Evolutionary conservation across 352 stramenopile genomes (phyloP).

Genomic region (Halophytophthora polymorphica): DNA sequence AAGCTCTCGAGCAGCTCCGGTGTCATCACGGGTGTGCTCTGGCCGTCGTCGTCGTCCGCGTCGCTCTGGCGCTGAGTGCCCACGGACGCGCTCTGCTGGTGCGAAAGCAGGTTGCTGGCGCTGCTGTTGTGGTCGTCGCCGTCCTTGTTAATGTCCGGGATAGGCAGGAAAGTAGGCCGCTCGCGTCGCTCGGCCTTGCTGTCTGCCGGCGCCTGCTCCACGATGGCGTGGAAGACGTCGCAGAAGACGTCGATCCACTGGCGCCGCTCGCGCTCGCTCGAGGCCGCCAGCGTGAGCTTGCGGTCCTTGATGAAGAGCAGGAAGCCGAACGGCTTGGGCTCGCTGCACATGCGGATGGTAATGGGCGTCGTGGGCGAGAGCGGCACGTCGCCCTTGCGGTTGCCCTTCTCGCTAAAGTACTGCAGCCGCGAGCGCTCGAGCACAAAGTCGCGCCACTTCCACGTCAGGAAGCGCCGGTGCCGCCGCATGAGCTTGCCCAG

Average conservation of each 20-base stretch:
- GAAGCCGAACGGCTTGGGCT: constrained; percentile 73
- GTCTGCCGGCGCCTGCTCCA: constrained; percentile 47
- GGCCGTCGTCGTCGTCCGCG: constrained; percentile 1
- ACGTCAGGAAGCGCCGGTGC: constrained; percentile 75
- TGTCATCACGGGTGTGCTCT: constrained; percentile 18
- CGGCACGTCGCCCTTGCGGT: constrained; percentile 69
- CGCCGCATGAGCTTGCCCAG: constrained; percentile 74
- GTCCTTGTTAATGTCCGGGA: constrained; percentile 47
- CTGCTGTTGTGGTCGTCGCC: constrained; percentile 21
- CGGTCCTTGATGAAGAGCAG: constrained; percentile 77
- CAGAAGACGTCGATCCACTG: constrained; percentile 82
- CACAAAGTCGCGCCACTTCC: constrained; percentile 83
- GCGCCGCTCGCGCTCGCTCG: constrained; percentile 63
- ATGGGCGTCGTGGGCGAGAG: constrained; percentile 64
- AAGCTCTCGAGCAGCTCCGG: constrained; percentile 27
- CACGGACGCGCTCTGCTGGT: constrained; percentile 12
- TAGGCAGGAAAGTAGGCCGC: constrained; percentile 64
- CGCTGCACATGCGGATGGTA: constrained; percentile 60
- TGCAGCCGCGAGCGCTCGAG: constrained; percentile 65
- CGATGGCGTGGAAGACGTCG: constrained; percentile 71
- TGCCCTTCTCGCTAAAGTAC: constrained; percentile 77
- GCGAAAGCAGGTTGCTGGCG: constrained; percentile 20
- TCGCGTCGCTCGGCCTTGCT: constrained; percentile 60
- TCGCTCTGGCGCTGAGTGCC: constrained; percentile 5
- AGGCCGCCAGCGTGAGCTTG: constrained; percentile 72